These are phyloP conservation scores for Incumbomyces lentus DNA, from an alignment of 2,329 filamentous ascomycete genomes.

Conservation along the genomic window DNA sequence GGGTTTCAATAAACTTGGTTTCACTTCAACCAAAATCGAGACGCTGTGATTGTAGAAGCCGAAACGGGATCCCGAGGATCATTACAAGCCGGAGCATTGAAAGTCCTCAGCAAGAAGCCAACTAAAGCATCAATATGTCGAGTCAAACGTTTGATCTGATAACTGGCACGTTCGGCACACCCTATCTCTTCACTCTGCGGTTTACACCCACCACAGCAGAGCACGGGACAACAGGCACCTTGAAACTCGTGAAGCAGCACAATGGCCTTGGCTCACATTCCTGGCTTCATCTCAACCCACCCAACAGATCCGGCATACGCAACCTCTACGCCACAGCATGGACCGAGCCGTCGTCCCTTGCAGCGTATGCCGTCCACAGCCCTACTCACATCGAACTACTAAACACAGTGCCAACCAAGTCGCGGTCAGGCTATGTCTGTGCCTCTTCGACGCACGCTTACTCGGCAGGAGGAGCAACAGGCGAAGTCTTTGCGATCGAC, in stretches of 20 bases:
- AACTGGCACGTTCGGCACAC: constrained; percentile 21
- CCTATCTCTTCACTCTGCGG: constrained; percentile 18
- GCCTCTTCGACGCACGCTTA: constrained; percentile 16
- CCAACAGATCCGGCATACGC: constrained; percentile 2
- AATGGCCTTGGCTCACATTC: constrained; percentile 20
- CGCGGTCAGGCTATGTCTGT: constrained; percentile 20
- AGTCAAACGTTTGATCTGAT: constrained; percentile 15
- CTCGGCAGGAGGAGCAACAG: constrained; percentile 20
- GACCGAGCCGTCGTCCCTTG: constrained; percentile 19
- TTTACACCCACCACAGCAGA: constrained; percentile 15
- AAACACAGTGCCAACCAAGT: constrained; percentile 13
- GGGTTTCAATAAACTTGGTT: too few species aligned
- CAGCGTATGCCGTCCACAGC: constrained; percentile 17
- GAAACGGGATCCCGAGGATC: background rate
- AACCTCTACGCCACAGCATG: constrained; percentile 21
- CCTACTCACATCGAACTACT: constrained; percentile 16
- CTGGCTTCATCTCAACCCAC: constrained; percentile 18
- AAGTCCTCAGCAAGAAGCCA: background rate
- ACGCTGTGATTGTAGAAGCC: too few species aligned
- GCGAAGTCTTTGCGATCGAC: constrained; percentile 20
- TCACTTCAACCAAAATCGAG: too few species aligned
- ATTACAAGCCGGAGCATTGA: background rate
- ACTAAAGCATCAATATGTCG: background rate
- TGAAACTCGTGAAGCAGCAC: constrained; percentile 16
- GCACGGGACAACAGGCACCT: background rate